These are phyloP conservation scores for Arthrobotrys iridis DNA, from an alignment of 2,329 filamentous ascomycete species.

Conservation along the genomic window DNA sequence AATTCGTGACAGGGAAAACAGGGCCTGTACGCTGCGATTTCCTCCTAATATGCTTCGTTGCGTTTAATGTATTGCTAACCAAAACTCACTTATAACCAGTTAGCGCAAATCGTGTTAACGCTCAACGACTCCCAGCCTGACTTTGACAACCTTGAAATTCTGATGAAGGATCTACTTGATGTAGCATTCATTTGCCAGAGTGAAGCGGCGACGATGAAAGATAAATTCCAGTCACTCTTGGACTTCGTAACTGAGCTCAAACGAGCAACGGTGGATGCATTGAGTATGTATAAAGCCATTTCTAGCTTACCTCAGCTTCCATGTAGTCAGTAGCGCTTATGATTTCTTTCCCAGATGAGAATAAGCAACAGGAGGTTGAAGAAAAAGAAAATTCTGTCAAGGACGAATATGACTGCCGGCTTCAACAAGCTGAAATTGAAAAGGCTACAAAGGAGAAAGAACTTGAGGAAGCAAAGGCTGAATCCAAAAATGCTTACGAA, in stretches of 20 bases:
- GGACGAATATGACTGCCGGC: no score
- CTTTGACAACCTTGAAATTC: background rate
- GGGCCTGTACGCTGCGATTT: background rate
- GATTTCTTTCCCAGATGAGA: background rate
- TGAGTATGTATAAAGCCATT: background rate
- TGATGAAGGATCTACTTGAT: conserved; percentile 15
- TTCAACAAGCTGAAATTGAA: background rate
- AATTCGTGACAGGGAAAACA: background rate
- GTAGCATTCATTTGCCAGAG: conserved; percentile 9
- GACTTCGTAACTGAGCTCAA: conserved; percentile 18
- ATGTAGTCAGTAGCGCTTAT: background rate
- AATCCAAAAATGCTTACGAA: background rate
- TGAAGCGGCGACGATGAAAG: conserved; percentile 30
- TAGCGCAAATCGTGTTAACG: background rate
- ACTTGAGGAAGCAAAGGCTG: background rate
- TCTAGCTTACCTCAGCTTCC: background rate
- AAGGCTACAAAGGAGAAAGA: background rate
- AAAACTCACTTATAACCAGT: background rate
- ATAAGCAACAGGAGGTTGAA: background rate
- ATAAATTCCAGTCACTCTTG: conserved; percentile 14
- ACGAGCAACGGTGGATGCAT: conserved; percentile 1
- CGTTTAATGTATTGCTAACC: background rate
- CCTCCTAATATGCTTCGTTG: no score
- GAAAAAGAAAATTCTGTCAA: background rate
- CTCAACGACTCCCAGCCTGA: background rate